Evolutionary conservation across 352 stramenopile genomes (phyloP).

Genomic region (Phytophthora sansomeana): DNA sequence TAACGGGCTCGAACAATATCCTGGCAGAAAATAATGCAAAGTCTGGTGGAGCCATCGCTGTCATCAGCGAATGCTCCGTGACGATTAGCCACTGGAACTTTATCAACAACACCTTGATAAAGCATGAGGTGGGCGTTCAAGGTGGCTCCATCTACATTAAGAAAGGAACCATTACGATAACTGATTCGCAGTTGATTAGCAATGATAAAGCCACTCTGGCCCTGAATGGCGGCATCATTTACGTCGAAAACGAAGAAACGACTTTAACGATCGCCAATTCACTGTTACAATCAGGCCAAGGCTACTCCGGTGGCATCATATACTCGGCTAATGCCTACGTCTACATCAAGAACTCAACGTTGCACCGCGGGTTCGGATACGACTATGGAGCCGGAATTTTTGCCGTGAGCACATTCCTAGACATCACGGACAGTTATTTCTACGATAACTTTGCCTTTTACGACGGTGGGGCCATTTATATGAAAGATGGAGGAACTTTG

Average conservation of each 20-base stretch:
- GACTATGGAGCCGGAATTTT: constrained; percentile 71
- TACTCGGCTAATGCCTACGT: constrained; percentile 45
- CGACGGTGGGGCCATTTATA: constrained; percentile 64
- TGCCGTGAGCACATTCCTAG: constrained; percentile 26
- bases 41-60: constrained; percentile 42
- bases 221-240: constrained; percentile 52
- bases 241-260: constrained; percentile 42
- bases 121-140: constrained; percentile 19
- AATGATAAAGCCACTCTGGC: constrained; percentile 39
- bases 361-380: constrained; percentile 42
- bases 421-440: constrained; percentile 39
- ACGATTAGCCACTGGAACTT: constrained; percentile 40
- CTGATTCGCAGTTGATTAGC: constrained; percentile 41
- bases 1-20: constrained; percentile 29
- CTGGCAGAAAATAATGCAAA: constrained; percentile 31
- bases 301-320: constrained; percentile 54
- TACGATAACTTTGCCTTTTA: constrained; percentile 64
- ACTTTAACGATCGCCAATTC: constrained; percentile 47
- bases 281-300: constrained; percentile 43
- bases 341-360: constrained; percentile 39
- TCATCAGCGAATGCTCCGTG: constrained; percentile 24
- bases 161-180: constrained; percentile 30
- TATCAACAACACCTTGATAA: constrained; percentile 44
- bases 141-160: constrained; percentile 40
- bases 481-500: constrained; percentile 42